Percentiles rank a stretch among this genome's conserved stretches.
phyloP scores from a whole-genome alignment of 768 basidiomycete genomes.

The Lactifluus piperatus region DNA sequence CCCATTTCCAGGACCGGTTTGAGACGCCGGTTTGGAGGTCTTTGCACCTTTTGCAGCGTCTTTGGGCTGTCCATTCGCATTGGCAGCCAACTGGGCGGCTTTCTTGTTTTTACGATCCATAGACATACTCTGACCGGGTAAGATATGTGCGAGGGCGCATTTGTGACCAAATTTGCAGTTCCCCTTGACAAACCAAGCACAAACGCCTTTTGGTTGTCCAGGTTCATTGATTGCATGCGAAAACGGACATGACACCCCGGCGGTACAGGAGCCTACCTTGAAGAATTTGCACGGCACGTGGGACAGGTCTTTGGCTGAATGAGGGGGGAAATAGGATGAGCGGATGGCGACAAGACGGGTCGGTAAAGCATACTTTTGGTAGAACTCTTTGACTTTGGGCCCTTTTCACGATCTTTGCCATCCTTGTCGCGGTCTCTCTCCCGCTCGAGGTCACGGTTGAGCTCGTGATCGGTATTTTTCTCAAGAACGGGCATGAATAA shows the following conservation, averaged over 20 bases:
- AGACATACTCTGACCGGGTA: constrained; percentile 88
- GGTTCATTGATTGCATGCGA: constrained; percentile 71
- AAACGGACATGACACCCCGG: constrained; percentile 92
- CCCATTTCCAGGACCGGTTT: constrained; percentile 16
- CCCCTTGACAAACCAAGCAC: constrained; percentile 90
- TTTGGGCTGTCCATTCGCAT: constrained; percentile 28
- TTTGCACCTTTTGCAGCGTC: constrained; percentile 31
- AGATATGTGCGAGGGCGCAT: constrained; percentile 89
- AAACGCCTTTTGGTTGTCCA: constrained; percentile 71
- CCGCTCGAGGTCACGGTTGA: constrained; percentile 17
- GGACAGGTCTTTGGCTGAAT: constrained; percentile 76
- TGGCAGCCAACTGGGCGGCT: constrained; percentile 61
- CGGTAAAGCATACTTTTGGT: constrained; percentile 20
- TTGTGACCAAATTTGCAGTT: constrained; percentile 76
- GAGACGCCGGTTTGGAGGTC: constrained; percentile 30
- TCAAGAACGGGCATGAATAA: constrained; percentile 20
- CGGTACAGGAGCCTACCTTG: constrained; percentile 90
- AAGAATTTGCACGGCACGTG: constrained; percentile 99
- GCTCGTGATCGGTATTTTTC: constrained; percentile 19
- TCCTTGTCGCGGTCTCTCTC: constrained; percentile 21
- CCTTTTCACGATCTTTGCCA: constrained; percentile 19
- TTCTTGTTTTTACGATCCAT: constrained; percentile 99
- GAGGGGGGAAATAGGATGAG: constrained; percentile 2
- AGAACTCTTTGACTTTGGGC: constrained; percentile 22
- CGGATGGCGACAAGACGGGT: not conserved